Evolutionary conservation across 2,329 filamentous ascomycete genomes (phyloP), one percentile per base, ranked within the genome.

Genomic region (Cladosporium sp.): DNA sequence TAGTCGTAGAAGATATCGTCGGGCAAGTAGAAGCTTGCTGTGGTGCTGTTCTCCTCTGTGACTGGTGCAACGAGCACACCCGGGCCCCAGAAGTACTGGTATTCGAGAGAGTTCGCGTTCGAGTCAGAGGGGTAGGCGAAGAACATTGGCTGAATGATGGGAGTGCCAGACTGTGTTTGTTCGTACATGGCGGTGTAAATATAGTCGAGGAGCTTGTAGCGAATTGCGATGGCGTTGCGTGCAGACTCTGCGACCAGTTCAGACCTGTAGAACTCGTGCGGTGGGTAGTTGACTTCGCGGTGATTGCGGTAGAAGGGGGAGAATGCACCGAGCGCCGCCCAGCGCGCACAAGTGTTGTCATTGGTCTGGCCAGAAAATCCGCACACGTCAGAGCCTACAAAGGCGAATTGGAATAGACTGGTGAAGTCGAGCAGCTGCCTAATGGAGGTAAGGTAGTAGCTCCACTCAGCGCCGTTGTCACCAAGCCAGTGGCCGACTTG

Each of bases 201-300:
- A 79, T 93, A 93, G 73, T 93, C 91, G 14, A 93, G 82, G n/a
- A 93, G 81, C 36, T 86, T 84, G 79, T 93, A 93, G n/a, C 91
- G 85, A 58, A 88, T 87, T 34, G 85, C 84, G 71, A 93, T 92
- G 21, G 88, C 89, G 66, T 86, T 88, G 65, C 84, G 85, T 0
- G 90, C 90, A 0, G 89, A 88, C 10, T 83, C 79, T 0, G 89
- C 82, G 5, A 91, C 89, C 1, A 81, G 78, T 0, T 82, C 79
- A 88, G 89, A 93, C 55, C 81, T 84, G 77, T 93, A 94, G 75
- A 91, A 90, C 74, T 93, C 91, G 73, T 93, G 91, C 3, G 77
- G 75, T n/a, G 85, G 81, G 3, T 77, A 76, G 36, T 78, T 75
- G 51, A 83, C 76, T 32, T 82, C 81, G 66, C 90, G 89, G 79